phyloP scores from a whole-genome alignment of 2,329 filamentous ascomycete species.

The Ophiostoma perfectum region DNA sequence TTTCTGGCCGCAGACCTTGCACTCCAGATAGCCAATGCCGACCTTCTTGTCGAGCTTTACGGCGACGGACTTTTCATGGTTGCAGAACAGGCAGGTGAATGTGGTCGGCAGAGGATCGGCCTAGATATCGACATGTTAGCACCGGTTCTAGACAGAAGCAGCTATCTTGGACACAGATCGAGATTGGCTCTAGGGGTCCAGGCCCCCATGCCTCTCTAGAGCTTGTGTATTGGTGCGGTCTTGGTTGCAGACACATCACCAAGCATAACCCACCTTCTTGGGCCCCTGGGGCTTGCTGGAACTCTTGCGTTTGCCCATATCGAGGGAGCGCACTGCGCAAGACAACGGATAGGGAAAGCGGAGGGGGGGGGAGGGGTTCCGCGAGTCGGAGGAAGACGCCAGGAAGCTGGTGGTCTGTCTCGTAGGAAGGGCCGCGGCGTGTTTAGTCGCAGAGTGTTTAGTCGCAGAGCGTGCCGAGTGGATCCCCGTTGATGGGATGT shows the following conservation, averaged over 20 bases:
- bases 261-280: slow-evolving; percentile 61
- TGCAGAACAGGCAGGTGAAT: slow-evolving; percentile 98
- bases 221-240: too few relatives aligned
- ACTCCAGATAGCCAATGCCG: slow-evolving; percentile 76
- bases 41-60: slow-evolving; percentile 93
- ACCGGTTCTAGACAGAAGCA: too few relatives aligned
- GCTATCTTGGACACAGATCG: too few relatives aligned
- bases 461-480: background rate
- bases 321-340: background rate
- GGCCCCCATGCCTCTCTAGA: too few relatives aligned
- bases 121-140: slow-evolving; percentile 35
- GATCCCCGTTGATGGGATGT: background rate
- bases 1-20: slow-evolving; percentile 87
- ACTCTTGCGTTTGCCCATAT: slow-evolving; percentile 87
- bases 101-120: slow-evolving; percentile 67
- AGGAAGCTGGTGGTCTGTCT: too few relatives aligned
- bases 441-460: background rate
- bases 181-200: too few relatives aligned
- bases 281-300: slow-evolving; percentile 74
- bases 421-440: background rate
- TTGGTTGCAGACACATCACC: background rate
- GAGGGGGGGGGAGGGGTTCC: background rate
- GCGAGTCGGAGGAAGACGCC: background rate
- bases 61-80: slow-evolving; percentile 86
- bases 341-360: background rate